phyloP scores from a whole-genome alignment of 78 protist species.

The Guillardia theta region DNA sequence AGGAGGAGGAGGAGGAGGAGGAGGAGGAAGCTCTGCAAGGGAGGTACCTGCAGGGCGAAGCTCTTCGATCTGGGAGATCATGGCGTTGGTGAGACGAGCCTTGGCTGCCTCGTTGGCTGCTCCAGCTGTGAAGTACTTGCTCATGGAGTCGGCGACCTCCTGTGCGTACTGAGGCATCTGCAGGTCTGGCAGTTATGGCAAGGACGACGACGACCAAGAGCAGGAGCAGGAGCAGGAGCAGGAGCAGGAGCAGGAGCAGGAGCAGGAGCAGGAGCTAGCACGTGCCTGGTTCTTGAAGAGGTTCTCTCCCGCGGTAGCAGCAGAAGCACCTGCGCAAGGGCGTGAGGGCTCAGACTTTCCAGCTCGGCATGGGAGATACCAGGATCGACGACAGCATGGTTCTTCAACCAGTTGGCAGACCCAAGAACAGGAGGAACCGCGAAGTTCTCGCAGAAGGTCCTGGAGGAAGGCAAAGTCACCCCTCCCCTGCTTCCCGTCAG shows the following conservation, averaged over 20 bases:
- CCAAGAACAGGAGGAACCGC: conserved; percentile 10
- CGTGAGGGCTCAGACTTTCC: background rate
- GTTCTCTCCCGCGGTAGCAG: background rate
- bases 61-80: background rate
- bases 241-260: too few species aligned
- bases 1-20: background rate
- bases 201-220: too few species aligned
- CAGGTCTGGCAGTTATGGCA: background rate
- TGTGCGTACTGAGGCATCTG: conserved; percentile 19
- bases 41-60: background rate
- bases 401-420: background rate
- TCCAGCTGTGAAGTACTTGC: background rate
- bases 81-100: background rate
- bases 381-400: background rate
- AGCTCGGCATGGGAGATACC: background rate
- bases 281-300: background rate
- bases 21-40: background rate
- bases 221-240: too few species aligned
- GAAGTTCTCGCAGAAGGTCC: conserved; percentile 25
- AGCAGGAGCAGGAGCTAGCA: too few species aligned
- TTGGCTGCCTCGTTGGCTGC: background rate
- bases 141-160: conserved; percentile 5
- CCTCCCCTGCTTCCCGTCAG: background rate
- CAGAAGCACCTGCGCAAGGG: background rate
- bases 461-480: background rate